A percentile compares a stretch with the other conserved stretches of the same genome.
phyloP scores from a whole-genome alignment of 2,329 filamentous ascomycete genomes.

The Scytalidium sp. region DNA sequence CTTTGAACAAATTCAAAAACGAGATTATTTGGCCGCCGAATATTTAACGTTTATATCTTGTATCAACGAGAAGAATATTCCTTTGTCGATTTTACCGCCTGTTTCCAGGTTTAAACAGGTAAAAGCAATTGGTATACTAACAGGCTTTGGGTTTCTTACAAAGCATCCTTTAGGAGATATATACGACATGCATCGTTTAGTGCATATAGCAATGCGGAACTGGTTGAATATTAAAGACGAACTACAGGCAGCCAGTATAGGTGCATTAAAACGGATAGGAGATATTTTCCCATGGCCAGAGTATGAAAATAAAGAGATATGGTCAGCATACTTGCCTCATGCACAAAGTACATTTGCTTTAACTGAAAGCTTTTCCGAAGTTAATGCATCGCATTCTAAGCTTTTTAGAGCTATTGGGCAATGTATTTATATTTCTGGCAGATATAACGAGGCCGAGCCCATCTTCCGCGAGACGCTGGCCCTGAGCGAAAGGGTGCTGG shows the following conservation, averaged over 20 bases:
- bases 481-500: constrained; percentile 8
- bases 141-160: constrained; percentile 2
- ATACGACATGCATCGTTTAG: constrained; percentile 3
- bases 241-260: not conserved
- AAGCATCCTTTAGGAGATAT: not conserved
- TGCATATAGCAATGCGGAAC: constrained; percentile 3
- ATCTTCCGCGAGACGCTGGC: constrained; percentile 10
- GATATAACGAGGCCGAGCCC: constrained; percentile 10
- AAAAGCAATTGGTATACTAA: constrained; percentile 2
- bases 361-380: not conserved
- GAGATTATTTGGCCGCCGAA: not conserved
- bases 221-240: not conserved
- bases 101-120: not conserved
- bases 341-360: constrained; percentile 6
- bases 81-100: not conserved
- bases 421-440: not conserved
- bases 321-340: constrained; percentile 29
- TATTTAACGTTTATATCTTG: constrained; percentile 5
- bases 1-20: not conserved
- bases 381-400: not conserved
- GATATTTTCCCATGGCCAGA: constrained; percentile 8
- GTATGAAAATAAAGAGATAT: constrained; percentile 14
- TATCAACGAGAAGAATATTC: not conserved
- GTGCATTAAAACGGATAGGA: constrained; percentile 2
- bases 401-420: not conserved